These are phyloP conservation scores for Cladosporium phlei DNA, from an alignment of 2,329 filamentous ascomycete genomes.

Conservation along the genomic window DNA sequence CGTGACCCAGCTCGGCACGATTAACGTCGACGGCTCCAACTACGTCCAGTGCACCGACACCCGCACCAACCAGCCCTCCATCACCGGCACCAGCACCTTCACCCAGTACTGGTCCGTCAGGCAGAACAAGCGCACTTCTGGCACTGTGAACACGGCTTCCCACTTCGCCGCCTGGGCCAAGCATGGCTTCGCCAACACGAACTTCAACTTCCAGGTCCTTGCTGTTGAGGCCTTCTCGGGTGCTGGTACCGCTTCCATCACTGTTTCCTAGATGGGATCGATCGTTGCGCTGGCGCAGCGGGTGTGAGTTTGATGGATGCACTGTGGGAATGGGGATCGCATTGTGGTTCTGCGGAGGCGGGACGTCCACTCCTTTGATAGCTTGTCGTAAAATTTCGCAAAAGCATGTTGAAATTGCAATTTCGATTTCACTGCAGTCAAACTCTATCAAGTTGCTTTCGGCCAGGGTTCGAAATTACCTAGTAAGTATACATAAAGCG, in stretches of 20 bases:
- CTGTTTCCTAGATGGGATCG: slow-evolving; percentile 17
- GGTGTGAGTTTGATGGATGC: slow-evolving; percentile 30
- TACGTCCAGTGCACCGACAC: slow-evolving; percentile 37
- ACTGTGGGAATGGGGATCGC: no score
- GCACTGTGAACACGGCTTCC: slow-evolving; percentile 19
- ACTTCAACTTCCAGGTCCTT: slow-evolving; percentile 25
- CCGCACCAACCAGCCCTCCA: slow-evolving; percentile 35
- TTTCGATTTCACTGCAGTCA: no score
- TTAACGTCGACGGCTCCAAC: slow-evolving; percentile 34
- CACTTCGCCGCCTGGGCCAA: slow-evolving; percentile 20
- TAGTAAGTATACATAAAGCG: no score
- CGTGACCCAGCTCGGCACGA: slow-evolving; percentile 28
- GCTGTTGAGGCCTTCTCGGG: slow-evolving; percentile 23
- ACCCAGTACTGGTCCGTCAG: slow-evolving; percentile 42
- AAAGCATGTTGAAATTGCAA: no score
- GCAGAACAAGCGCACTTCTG: slow-evolving; percentile 28
- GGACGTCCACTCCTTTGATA: no score
- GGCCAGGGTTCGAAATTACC: no score
- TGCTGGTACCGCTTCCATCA: slow-evolving; percentile 19
- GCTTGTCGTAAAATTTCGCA: no score
- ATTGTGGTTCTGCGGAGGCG: no score
- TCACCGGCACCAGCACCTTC: slow-evolving; percentile 38
- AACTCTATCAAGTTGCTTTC: no score
- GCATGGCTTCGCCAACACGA: slow-evolving; percentile 22
- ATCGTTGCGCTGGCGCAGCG: slow-evolving; percentile 25